Conservation (phyloP, 2,329 filamentous ascomycete genomes). For the Plectosphaerella sp. region DNA sequence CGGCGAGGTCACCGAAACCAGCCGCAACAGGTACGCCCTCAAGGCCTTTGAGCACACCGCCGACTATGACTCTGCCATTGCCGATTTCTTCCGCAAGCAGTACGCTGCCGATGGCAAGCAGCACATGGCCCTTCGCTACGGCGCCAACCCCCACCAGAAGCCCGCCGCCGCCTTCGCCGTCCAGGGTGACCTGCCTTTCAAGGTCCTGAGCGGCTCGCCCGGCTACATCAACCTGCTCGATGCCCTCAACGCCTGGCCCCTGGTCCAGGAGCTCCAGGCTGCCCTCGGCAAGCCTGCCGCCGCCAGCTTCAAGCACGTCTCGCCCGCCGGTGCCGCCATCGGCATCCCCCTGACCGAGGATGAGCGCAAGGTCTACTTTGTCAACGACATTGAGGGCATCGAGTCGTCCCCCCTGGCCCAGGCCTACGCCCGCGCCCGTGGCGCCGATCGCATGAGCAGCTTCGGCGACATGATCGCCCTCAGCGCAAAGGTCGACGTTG, state of each 20-base stretch:
- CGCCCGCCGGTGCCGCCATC: conserved; percentile 91
- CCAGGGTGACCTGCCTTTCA: conserved; percentile 80
- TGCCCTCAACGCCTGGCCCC: conserved; percentile 91
- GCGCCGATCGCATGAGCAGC: conserved; percentile 97
- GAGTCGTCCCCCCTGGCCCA: conserved; percentile 83
- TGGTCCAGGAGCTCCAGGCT: conserved; percentile 93
- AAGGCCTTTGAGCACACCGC: conserved; percentile 99
- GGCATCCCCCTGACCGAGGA: conserved; percentile 79
- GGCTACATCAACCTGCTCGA: conserved; percentile 98
- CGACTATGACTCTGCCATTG: conserved; percentile 92
- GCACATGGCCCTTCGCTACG: conserved; percentile 84
- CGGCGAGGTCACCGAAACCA: conserved; percentile 80
- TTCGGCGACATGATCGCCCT: conserved; percentile 96
- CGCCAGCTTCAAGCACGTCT: conserved; percentile 98
- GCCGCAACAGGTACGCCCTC: conserved; percentile 83
- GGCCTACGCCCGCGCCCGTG: conserved; percentile 91
- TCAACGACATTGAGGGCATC: conserved; percentile 88
- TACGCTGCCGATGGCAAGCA: conserved; percentile 84
- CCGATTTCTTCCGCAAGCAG: conserved; percentile 95
- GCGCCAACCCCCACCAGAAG: conserved; percentile 97
- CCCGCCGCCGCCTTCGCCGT: conserved; percentile 80
- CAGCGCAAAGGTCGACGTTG: conserved; percentile 83
- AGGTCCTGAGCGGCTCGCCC: conserved; percentile 81
- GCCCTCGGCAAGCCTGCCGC: conserved; percentile 85
- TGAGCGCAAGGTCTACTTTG: conserved; percentile 97